A percentile compares a stretch with the other conserved stretches of the same genome.
Evolutionary conservation across 805 yeast genomes (phyloP).

Genomic region (Suhomyces kilbournensis): DNA sequence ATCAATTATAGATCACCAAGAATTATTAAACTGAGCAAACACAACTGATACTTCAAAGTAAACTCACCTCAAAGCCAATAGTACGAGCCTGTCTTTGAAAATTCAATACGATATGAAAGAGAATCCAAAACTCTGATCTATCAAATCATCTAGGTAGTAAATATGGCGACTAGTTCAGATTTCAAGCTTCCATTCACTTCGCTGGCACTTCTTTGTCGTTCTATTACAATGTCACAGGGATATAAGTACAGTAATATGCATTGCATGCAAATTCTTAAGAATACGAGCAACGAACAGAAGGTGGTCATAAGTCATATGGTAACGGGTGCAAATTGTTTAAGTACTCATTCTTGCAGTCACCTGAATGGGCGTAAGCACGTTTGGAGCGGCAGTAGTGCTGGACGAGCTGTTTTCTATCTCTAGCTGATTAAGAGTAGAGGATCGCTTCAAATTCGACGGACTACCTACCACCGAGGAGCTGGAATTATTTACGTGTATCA

Average conservation of each 20-base stretch:
- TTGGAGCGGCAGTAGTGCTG: constrained; percentile 30
- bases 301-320: neutral
- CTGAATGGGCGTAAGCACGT: constrained; percentile 40
- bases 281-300: neutral
- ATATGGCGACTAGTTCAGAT: no score
- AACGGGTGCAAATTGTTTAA: constrained; percentile 7
- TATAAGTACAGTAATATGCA: neutral
- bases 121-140: no score
- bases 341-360: constrained; percentile 42
- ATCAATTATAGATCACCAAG: no score
- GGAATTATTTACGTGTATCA: constrained; percentile 15
- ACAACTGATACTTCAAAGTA: no score
- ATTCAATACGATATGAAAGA: no score
- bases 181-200: no score
- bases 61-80: no score
- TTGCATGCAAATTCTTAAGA: neutral
- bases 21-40: no score
- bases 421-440: constrained; percentile 30
- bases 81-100: no score
- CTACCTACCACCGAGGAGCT: constrained; percentile 18
- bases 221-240: neutral
- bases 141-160: no score
- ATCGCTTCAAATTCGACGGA: constrained; percentile 25
- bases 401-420: constrained; percentile 27
- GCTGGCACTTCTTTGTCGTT: neutral